phyloP scores from a whole-genome alignment of 192 early-diverging fungal genomes.

The Backusella mclennaniae region DNA sequence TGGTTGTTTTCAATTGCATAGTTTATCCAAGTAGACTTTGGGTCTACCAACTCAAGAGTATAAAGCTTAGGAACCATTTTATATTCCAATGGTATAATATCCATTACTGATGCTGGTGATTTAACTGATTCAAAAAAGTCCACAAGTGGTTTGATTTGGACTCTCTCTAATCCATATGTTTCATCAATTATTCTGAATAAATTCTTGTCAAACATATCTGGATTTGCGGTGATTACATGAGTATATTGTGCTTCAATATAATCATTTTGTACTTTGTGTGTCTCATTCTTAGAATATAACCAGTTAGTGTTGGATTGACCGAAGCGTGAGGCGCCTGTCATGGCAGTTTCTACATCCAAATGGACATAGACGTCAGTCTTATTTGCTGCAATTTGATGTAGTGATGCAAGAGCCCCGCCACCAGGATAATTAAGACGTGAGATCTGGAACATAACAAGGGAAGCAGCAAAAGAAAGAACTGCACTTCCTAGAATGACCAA shows the following conservation, averaged over 20 bases:
- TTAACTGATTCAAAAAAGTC: neutral
- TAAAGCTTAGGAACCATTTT: constrained; percentile 28
- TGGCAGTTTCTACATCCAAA: constrained; percentile 72
- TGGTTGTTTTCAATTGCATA: constrained; percentile 11
- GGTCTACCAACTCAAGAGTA: constrained; percentile 26
- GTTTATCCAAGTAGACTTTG: constrained; percentile 13
- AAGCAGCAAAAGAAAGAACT: constrained; percentile 25
- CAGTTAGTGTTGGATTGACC: constrained; percentile 56
- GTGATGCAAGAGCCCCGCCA: constrained; percentile 65
- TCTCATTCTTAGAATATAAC: constrained; percentile 71
- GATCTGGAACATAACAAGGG: constrained; percentile 45
- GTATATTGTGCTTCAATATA: constrained; percentile 48
- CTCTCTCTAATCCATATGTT: constrained; percentile 43
- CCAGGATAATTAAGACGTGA: constrained; percentile 91
- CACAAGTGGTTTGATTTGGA: neutral
- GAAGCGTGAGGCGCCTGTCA: constrained; percentile 84
- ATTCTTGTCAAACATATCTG: constrained; percentile 32
- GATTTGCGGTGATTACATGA: constrained; percentile 49
- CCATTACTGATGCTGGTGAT: neutral
- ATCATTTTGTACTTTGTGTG: constrained; percentile 39
- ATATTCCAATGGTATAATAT: constrained; percentile 25
- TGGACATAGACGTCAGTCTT: constrained; percentile 41
- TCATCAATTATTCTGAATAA: constrained; percentile 36
- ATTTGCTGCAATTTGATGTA: constrained; percentile 53
- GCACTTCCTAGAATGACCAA: constrained; percentile 24